Evolutionary conservation across 2,329 filamentous ascomycete genomes (phyloP), one percentile per base, ranked within the genome.

Genomic region (Microsporum canis): DNA sequence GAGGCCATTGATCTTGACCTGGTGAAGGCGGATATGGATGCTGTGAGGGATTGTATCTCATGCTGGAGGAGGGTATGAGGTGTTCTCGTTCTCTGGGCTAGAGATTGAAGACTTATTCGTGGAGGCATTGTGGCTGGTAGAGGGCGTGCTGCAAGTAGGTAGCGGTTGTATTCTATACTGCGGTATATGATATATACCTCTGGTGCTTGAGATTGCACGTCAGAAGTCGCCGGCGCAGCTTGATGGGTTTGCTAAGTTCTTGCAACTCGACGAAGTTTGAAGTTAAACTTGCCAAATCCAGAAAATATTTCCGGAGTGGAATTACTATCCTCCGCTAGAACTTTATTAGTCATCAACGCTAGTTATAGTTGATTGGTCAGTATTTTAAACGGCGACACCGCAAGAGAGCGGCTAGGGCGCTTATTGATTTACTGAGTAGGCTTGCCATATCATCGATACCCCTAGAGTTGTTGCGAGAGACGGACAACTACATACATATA

Each of bases 71-170:
- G 51, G 29, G 51, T 23, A 39, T 57, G 74, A 69, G 69, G 69
- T 66, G 71, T 66, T 63, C 67, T 71, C 62, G 27, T 29, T n/a
- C 49, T 31, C 49, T 27, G 49, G 49, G 31, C 49, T 14, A 66
- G 72, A 62, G 70, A 65, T 66, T 68, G 72, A 57, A 81, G 67
- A 47, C 73, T 78, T 70, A 82, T 65, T 70, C 81, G 77, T 49
- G 81, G 80, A 64, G 79, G 79, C 82, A 84, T 84, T 70, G 70
- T 72, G 60, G 36, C n/a, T 17, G 31, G 33, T 27, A 39, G 23
- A 5, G 33, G 17, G 17, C 10, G 23, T 53, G 41, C 59, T 59
- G 14, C 36, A 27, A 5, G 27, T 17, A 33, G 38, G 8, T 14
- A 57, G 5, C 10, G 17, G 10, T 6, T n/a, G 8, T 29, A 45